These are phyloP conservation scores for Sorghum bicolor DNA, from an alignment of 176 grass and related monocot species.

Conservation along the genomic window DNA sequence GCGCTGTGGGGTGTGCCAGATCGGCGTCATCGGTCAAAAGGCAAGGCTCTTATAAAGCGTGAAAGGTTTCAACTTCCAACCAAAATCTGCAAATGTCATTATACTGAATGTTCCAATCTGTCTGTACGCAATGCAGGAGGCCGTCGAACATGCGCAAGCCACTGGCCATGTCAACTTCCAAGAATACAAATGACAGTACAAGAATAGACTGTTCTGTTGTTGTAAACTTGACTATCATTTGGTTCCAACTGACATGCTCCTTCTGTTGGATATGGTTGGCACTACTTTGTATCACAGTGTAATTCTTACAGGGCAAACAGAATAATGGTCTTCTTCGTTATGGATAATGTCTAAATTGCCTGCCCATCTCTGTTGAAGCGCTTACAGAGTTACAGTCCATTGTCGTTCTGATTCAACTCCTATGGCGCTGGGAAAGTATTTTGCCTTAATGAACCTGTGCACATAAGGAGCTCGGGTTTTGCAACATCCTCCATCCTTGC, in stretches of 20 bases:
- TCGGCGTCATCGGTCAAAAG: constrained; percentile 85
- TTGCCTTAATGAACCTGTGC: too few species aligned
- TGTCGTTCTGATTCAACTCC: not conserved
- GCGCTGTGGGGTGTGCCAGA: constrained; percentile 88
- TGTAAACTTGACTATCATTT: constrained; percentile 3
- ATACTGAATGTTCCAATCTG: not conserved
- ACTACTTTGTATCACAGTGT: constrained; percentile 4
- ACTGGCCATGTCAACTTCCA: constrained; percentile 92
- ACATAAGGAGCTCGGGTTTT: too few species aligned
- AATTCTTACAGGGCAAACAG: constrained; percentile 4
- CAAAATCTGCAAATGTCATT: not conserved
- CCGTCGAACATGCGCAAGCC: constrained; percentile 84
- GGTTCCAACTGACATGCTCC: constrained; percentile 10
- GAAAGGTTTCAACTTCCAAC: not conserved
- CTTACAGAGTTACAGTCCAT: not conserved
- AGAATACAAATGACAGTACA: constrained; percentile 64
- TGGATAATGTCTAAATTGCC: not conserved
- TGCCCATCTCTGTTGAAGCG: not conserved
- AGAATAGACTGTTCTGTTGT: constrained; percentile 10
- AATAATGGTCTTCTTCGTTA: not conserved
- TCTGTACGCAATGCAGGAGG: constrained; percentile 60
- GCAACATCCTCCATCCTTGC: too few species aligned
- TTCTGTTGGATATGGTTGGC: not conserved
- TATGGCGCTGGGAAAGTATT: not conserved
- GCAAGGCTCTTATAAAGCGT: constrained; percentile 20